Conservation (phyloP, 1,139 yeast genomes). For the Pichiaceae sp. region DNA sequence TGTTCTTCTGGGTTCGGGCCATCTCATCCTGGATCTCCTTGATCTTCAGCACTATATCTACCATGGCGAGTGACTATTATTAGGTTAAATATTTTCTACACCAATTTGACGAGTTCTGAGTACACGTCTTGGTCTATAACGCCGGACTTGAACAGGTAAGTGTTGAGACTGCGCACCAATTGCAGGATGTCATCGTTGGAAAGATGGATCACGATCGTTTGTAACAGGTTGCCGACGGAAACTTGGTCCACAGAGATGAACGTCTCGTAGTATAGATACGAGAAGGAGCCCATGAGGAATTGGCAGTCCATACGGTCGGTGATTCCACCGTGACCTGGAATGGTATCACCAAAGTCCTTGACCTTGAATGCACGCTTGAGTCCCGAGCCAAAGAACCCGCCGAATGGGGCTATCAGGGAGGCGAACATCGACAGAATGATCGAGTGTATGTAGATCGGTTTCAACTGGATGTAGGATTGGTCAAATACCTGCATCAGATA, state of each 20-base stretch:
- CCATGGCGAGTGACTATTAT: too few species aligned
- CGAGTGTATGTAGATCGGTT: slow-evolving; percentile 88
- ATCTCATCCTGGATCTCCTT: slow-evolving; percentile 88
- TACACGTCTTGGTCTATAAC: slow-evolving; percentile 31
- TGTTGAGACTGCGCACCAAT: slow-evolving; percentile 52
- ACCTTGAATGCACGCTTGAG: slow-evolving; percentile 95
- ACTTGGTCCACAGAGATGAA: slow-evolving; percentile 71
- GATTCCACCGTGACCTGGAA: slow-evolving; percentile 97
- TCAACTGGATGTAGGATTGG: slow-evolving; percentile 47
- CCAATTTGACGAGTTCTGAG: slow-evolving; percentile 18
- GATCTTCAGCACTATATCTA: slow-evolving; percentile 54
- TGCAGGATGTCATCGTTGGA: slow-evolving; percentile 57
- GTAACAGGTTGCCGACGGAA: slow-evolving; percentile 66
- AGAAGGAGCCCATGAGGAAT: slow-evolving; percentile 93
- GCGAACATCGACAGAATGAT: slow-evolving; percentile 88
- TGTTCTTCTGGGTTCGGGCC: slow-evolving; percentile 92
- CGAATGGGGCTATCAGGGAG: slow-evolving; percentile 95
- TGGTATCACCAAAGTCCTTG: slow-evolving; percentile 86
- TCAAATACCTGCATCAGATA: slow-evolving; percentile 41
- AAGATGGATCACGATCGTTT: slow-evolving; percentile 67
- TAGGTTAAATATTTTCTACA: slow-evolving; percentile 5
- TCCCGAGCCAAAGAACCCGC: slow-evolving; percentile 97
- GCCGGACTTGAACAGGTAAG: slow-evolving; percentile 53
- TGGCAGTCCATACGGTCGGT: slow-evolving; percentile 98
- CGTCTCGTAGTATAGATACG: slow-evolving; percentile 86